These are phyloP conservation scores for Discostella stelligera DNA, from an alignment of 352 stramenopile genomes.

Conservation along the genomic window DNA sequence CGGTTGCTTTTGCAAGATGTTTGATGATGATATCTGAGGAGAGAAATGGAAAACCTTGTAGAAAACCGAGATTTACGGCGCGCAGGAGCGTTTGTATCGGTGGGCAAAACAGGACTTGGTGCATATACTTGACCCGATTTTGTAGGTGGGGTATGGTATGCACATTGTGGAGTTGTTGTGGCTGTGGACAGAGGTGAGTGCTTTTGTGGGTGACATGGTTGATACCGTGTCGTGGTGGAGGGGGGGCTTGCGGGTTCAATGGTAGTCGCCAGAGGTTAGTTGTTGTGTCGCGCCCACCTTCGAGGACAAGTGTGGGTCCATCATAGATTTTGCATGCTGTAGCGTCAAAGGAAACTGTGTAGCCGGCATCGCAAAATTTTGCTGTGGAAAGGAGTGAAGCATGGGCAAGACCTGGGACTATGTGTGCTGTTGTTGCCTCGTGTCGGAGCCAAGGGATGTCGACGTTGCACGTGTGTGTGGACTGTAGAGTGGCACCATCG, in stretches of 20 bases:
- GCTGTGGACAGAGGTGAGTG: no score
- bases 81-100: not conserved
- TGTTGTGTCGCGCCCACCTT: not conserved
- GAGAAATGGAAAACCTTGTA: not conserved
- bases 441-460: conserved; percentile 29
- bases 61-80: not conserved
- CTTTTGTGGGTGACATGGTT: not conserved
- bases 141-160: not conserved
- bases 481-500: conserved; percentile 14
- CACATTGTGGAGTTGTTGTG: not conserved
- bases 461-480: conserved; percentile 32
- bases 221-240: not conserved
- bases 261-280: conserved; percentile 5
- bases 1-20: no score
- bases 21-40: not conserved
- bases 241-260: not conserved
- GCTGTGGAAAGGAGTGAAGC: no score
- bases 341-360: conserved; percentile 26
- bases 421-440: conserved; percentile 26
- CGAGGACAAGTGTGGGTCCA: not conserved
- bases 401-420: conserved; percentile 17
- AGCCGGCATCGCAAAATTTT: conserved; percentile 30
- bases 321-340: conserved; percentile 6
- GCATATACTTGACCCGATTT: no score
- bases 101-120: no score